These are phyloP conservation scores for Alternaria brassicicola DNA, from an alignment of 2,329 filamentous ascomycete genomes.

Conservation along the genomic window DNA sequence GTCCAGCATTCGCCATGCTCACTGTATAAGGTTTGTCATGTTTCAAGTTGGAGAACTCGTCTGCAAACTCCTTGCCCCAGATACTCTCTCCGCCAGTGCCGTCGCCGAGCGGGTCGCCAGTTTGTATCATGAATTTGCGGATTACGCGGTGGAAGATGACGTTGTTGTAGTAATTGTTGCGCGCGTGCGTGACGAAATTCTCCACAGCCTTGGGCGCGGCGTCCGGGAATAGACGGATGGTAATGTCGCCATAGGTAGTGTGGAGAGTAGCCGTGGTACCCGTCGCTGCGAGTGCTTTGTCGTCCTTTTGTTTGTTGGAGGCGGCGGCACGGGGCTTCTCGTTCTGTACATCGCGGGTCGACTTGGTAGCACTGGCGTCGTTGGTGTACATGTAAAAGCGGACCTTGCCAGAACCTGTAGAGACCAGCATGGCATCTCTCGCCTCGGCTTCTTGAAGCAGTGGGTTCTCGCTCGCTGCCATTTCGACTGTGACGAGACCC, in stretches of 20 bases:
- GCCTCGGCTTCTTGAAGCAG: conserved; percentile 89
- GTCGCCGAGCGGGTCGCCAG: conserved; percentile 84
- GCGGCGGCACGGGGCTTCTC: conserved; percentile 79
- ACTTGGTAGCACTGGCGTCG: conserved; percentile 65
- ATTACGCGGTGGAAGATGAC: conserved; percentile 98
- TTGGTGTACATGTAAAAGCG: conserved; percentile 99
- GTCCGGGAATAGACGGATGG: conserved; percentile 89
- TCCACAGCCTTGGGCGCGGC: conserved; percentile 94
- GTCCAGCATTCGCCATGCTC: conserved; percentile 97
- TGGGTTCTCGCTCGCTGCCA: conserved; percentile 95
- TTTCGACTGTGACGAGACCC: conserved; percentile 88
- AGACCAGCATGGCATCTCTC: conserved; percentile 85
- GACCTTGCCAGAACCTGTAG: conserved; percentile 82
- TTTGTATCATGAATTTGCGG: conserved; percentile 97
- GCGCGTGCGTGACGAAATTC: conserved; percentile 93
- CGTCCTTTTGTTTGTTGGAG: conserved; percentile 51
- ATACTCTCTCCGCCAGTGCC: conserved; percentile 90
- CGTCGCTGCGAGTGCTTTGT: conserved; percentile 69
- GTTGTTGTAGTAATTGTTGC: conserved; percentile 93
- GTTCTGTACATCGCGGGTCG: conserved; percentile 86
- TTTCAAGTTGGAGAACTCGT: conserved; percentile 88
- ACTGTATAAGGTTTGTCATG: conserved; percentile 97
- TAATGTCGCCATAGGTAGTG: conserved; percentile 92
- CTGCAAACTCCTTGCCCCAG: conserved; percentile 89
- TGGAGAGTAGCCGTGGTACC: conserved; percentile 85